These are phyloP conservation scores for Termitomyces sp. DNA, from an alignment of 768 basidiomycete species.

Conservation along the genomic window DNA sequence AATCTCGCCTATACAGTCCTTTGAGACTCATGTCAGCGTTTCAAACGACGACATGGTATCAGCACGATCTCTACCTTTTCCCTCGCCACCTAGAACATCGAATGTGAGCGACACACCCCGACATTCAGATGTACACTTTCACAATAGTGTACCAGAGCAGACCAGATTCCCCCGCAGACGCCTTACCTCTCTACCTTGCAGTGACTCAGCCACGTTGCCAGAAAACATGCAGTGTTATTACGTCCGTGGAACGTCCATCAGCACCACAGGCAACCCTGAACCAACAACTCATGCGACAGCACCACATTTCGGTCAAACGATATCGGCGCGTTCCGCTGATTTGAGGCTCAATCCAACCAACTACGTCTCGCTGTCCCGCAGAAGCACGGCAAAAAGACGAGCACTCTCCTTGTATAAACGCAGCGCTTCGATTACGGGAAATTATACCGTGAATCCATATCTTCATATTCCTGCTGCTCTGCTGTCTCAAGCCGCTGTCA, in stretches of 20 bases:
- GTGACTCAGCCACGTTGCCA: neutral
- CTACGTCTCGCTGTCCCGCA: constrained; percentile 26
- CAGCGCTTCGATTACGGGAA: constrained; percentile 26
- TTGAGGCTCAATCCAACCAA: constrained; percentile 20
- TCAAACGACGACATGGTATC: neutral
- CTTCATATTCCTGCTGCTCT: constrained; percentile 31
- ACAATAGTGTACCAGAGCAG: neutral
- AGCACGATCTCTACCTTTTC: neutral
- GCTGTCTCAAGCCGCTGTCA: constrained; percentile 21
- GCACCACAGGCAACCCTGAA: neutral
- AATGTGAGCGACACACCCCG: neutral
- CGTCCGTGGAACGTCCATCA: constrained; percentile 7
- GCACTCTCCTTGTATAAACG: constrained; percentile 12
- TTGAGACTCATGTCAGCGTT: neutral
- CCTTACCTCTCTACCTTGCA: constrained; percentile 5
- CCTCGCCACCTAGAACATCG: neutral
- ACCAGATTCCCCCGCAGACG: neutral
- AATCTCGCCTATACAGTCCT: neutral
- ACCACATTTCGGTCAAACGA: neutral
- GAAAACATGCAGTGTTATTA: constrained; percentile 5
- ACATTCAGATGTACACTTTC: neutral
- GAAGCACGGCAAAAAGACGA: constrained; percentile 17
- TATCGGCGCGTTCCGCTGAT: neutral
- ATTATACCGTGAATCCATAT: constrained; percentile 35
- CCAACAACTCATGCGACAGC: neutral